Base-by-base conservation (phyloP, 1,284 basidiomycete genomes). In the Trichosporon asahii region DNA sequence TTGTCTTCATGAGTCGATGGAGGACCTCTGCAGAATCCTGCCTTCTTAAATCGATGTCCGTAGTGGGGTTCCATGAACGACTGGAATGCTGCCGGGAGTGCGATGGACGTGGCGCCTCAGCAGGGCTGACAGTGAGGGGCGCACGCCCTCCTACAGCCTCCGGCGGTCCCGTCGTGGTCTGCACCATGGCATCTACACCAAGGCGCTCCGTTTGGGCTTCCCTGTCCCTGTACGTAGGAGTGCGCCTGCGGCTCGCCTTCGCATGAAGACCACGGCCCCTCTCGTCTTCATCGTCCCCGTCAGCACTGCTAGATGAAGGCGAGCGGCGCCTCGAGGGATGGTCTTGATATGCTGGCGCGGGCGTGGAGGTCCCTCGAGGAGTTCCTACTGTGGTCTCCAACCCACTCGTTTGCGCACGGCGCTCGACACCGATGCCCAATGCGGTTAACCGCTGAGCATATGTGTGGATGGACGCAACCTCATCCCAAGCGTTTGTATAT, bases 401-500 rank as follows among this genome's bases (percentile, higher is more conserved):
- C 0, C 64, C 46, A 23, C n/a, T 49, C 3, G 60, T 27, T 1
- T 37, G 21, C 6, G 53, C 14, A 8, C 66, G 46, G 9, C 65
- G 66, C 57, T 67, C 63, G 2, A 57, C 35, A 3, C 65, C 73
- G 23, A 74, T 72, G 21, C 74, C 75, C 18, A 72, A 55, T 1
- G 82, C 69, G 79, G 83, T 88, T 35, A 93, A 84, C 68, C 86
- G 86, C 8, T 88, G 86, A 0, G 90, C 90, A 80, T 94, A 93
- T 70, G 86, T 87, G 72, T 90, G 88, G 68, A 94, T 94, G 70
- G 89, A 89, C 2, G 91, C 90, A 29, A 91, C 88, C 49, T 82
- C 85, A 76, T 96, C 94, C 92, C 92, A 94, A 1, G 90, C 91
- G 82, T 96, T 93, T 8, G 86, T 85, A 81, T 90, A 92, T 5